These are phyloP conservation scores for Epichloe baconii DNA, from an alignment of 2,329 filamentous ascomycete genomes.

Conservation along the genomic window DNA sequence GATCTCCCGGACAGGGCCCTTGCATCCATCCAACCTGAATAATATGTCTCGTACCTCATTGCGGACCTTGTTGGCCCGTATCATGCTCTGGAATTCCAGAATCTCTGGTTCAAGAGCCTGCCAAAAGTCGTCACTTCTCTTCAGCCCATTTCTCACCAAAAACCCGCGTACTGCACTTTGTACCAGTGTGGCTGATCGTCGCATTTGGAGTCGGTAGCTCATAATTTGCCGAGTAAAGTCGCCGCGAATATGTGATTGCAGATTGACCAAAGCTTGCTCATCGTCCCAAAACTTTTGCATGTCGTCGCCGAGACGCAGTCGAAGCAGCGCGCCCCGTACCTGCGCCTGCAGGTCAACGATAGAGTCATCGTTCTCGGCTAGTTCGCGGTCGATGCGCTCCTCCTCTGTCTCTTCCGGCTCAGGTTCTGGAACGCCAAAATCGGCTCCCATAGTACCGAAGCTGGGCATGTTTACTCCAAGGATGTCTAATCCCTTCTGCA, in stretches of 20 bases:
- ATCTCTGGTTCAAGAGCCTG: conserved; percentile 59
- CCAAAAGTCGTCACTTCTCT: conserved; percentile 52
- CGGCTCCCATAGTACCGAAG: conserved; percentile 93
- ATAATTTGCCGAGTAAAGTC: conserved; percentile 77
- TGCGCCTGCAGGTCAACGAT: conserved; percentile 80
- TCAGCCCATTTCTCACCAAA: conserved; percentile 52
- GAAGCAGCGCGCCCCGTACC: conserved; percentile 64
- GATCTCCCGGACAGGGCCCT: conserved; percentile 50
- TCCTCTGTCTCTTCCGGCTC: conserved; percentile 82
- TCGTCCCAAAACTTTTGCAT: conserved; percentile 89
- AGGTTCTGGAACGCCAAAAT: conserved; percentile 70
- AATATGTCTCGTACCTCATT: conserved; percentile 41
- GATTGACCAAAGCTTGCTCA: conserved; percentile 63
- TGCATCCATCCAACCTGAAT: conserved; percentile 48
- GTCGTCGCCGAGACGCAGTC: conserved; percentile 61
- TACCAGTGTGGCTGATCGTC: conserved; percentile 61
- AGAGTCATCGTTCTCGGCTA: conserved; percentile 59
- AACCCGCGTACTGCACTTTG: conserved; percentile 71
- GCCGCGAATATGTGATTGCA: conserved; percentile 79
- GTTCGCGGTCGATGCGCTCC: conserved; percentile 69
- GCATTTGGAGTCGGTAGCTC: conserved; percentile 73
- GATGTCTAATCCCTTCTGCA: conserved; percentile 93
- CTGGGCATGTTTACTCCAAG: conserved; percentile 92
- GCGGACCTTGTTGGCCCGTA: conserved; percentile 54
- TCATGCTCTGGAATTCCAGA: conserved; percentile 68